Evolutionary conservation across 2,329 filamentous ascomycete species (phyloP), one percentile per base, ranked within the genome.

Genomic region (Sporothrix mexicana): DNA sequence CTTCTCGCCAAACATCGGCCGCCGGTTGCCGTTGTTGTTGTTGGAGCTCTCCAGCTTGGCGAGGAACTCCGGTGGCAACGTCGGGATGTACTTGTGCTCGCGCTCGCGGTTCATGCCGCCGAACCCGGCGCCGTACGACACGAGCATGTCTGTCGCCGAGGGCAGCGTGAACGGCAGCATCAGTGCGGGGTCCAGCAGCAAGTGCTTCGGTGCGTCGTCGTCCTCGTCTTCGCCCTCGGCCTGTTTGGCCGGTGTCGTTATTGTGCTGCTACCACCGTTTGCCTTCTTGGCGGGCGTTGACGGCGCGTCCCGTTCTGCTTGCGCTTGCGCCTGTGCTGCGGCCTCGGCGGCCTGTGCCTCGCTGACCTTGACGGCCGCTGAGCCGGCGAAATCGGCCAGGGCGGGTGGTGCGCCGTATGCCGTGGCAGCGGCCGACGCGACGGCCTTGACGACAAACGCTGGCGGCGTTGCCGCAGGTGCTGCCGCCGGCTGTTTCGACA

Each of bases 131-230:
- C 96, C 96, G 78, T 97, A 99, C 76, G 91, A 95, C 66, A 99
- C 90, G 66, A 98, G 87, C 96, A 99, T 99, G 81, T 99, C 96
- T 36, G 95, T 98, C 73, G 94, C 96, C 1, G 95, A 97, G 1
- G 96, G 96, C 41, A 99, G 85, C n/a, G 92, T 92, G 80, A 99
- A 99, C 0, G 96, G 96, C 36, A 99, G 87, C 88, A 98, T 97
- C 74, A 97, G 85, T 2, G 95, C 93, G 2, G 95, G 94, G 78
- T 98, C 95, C 70, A 98, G 83, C 59, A 98, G 89, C 49, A 98
- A 85, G 74, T 93, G 88, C 76, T 93, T 89, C 0, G 92, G 92
- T 15, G 90, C 85, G 74, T 93, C 91, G 61, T 92, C 90, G 20
- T 91, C 89, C 10, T 91, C 89, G 17, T 91, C 89, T 8, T 81